Percentiles rank a stretch among this genome's conserved stretches.
phyloP scores from a whole-genome alignment of 805 yeast species.

The Nakazawaea siamensis region DNA sequence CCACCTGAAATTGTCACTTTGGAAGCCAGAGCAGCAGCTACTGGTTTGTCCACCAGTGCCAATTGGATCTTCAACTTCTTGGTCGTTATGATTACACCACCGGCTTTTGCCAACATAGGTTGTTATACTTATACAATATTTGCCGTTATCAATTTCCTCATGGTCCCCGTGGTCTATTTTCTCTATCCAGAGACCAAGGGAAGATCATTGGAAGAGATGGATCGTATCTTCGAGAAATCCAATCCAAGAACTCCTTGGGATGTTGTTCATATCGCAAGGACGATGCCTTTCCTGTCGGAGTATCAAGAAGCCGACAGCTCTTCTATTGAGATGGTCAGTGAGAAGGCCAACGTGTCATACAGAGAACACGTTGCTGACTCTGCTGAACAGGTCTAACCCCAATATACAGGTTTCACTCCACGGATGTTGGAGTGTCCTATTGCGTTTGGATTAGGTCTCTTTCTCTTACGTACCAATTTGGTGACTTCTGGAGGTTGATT shows the following conservation, averaged over 20 bases:
- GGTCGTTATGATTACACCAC: conserved; percentile 47
- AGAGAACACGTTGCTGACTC: no score
- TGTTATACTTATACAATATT: conserved; percentile 36
- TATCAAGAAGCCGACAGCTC: neutral
- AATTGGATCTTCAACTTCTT: conserved; percentile 54
- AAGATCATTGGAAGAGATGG: conserved; percentile 36
- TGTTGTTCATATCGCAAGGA: conserved; percentile 27
- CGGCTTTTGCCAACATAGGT: conserved; percentile 29
- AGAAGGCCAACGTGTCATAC: neutral
- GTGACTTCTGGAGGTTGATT: conserved; percentile 9
- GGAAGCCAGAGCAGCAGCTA: conserved; percentile 42
- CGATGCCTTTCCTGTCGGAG: conserved; percentile 20
- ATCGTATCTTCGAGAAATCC: conserved; percentile 28
- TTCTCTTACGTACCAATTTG: conserved; percentile 33
- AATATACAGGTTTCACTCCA: conserved; percentile 37
- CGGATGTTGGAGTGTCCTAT: conserved; percentile 35
- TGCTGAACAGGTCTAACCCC: neutral
- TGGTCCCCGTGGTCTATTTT: conserved; percentile 26
- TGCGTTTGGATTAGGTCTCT: conserved; percentile 41
- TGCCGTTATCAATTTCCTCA: conserved; percentile 29
- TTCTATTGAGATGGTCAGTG: no score
- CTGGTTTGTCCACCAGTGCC: conserved; percentile 32
- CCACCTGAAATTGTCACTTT: conserved; percentile 55
- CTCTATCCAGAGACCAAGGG: conserved; percentile 39
- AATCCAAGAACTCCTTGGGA: conserved; percentile 26